These are phyloP conservation scores for Metschnikowia proteae DNA, from an alignment of 805 yeast genomes.

Conservation along the genomic window DNA sequence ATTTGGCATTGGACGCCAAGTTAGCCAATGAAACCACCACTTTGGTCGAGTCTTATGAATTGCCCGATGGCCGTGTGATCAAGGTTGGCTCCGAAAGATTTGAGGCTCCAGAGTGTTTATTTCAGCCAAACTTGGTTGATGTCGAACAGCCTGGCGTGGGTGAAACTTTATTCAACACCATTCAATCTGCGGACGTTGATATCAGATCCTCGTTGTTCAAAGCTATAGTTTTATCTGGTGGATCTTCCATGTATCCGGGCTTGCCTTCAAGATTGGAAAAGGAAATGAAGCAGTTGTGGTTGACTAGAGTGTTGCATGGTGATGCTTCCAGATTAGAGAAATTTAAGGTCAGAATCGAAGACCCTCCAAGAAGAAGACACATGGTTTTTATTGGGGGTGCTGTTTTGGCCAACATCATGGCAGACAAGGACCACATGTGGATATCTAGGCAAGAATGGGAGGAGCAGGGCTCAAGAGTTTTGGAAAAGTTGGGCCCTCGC, in stretches of 20 bases:
- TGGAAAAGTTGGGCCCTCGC: conserved; percentile 90
- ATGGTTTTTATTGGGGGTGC: conserved; percentile 99
- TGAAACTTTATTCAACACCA: conserved; percentile 84
- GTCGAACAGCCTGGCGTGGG: conserved; percentile 97
- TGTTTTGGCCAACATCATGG: conserved; percentile 95
- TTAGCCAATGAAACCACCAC: conserved; percentile 94
- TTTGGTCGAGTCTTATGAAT: conserved; percentile 82
- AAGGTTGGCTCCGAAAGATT: conserved; percentile 94
- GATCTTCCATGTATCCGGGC: conserved; percentile 98
- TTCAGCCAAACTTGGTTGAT: conserved; percentile 93
- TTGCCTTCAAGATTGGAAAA: conserved; percentile 92
- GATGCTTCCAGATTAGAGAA: conserved; percentile 84
- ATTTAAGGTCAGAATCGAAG: conserved; percentile 95
- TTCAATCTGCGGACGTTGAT: conserved; percentile 94
- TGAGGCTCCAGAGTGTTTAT: conserved; percentile 94
- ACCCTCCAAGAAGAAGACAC: conserved; percentile 97
- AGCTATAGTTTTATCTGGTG: conserved; percentile 94
- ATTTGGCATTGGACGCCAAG: conserved; percentile 82
- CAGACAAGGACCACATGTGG: conserved; percentile 99
- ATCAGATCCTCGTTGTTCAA: conserved; percentile 82
- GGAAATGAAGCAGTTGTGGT: conserved; percentile 95
- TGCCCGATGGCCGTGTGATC: conserved; percentile 95
- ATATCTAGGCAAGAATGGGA: conserved; percentile 94
- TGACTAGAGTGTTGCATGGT: conserved; percentile 78
- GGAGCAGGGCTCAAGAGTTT: conserved; percentile 85